Conservation (phyloP, 1,284 basidiomycete species). For the Fomitopsis schrenkii region DNA sequence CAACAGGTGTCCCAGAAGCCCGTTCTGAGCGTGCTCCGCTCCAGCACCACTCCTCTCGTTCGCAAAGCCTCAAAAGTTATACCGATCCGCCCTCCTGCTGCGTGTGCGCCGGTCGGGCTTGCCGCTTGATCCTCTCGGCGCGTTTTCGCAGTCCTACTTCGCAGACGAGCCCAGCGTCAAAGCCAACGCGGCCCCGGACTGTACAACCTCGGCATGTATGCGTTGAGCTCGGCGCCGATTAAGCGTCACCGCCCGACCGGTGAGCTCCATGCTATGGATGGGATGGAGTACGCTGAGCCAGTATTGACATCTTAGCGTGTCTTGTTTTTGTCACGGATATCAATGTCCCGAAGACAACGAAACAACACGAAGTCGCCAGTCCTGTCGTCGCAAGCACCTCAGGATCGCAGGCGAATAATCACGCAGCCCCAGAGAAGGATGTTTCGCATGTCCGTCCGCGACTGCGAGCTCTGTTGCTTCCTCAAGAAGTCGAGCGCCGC, state of each 20-base stretch:
- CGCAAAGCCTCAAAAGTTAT: neutral
- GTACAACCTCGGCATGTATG: conserved; percentile 12
- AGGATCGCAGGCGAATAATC: neutral
- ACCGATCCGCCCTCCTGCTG: neutral
- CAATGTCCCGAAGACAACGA: neutral
- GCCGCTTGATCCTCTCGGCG: conserved; percentile 9
- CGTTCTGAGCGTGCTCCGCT: neutral
- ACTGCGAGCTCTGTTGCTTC: conserved; percentile 19
- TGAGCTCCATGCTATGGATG: neutral
- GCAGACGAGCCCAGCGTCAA: conserved; percentile 7
- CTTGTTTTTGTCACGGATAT: neutral
- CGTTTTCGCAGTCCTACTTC: conserved; percentile 7
- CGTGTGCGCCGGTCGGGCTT: neutral
- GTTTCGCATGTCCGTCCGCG: neutral
- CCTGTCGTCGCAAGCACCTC: neutral
- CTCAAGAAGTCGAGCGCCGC: conserved; percentile 14
- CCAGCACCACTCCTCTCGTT: neutral
- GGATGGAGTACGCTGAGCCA: neutral
- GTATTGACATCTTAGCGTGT: neutral
- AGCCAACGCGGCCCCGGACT: conserved; percentile 7
- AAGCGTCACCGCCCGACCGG: neutral
- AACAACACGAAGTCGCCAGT: neutral
- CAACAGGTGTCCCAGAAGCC: neutral
- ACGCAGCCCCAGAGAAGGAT: neutral
- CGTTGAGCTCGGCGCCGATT: neutral